Base-by-base conservation (phyloP, 352 stramenopile species). In the Peronosclerospora sorghi region DNA sequence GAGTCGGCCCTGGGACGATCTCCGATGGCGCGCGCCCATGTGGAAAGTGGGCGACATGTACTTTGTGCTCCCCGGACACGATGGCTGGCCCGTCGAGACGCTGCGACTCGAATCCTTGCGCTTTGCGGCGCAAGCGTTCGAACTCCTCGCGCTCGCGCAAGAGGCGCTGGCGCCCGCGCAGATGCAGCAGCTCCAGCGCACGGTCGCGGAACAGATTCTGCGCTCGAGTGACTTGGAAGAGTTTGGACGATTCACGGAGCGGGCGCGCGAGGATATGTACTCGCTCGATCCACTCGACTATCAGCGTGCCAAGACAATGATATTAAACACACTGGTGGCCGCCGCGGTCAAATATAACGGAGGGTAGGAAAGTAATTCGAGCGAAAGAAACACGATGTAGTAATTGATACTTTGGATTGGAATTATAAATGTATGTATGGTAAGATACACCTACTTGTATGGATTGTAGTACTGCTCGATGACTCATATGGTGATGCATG, bases 41-140 rank as follows among this genome's bases (percentile, higher is more conserved):
- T 88, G 76, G 76, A 76, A 79, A 30, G 76, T 86, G 0, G 76
- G 76, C 2, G 76, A 88, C 36, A 88, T 88, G 76, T 88, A 88
- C 51, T 88, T 88, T 49, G 76, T 88, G 28, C 56, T 88, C 0
- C 76, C 76, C 7, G 76, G 76, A 1, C 48, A 45, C 0, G 71
- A 86, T 38, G 76, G 76, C 0, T 62, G 43, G 36, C 76, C 76
- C 1, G 63, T 88, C 10, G 76, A 84, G 59, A 86, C 73, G 17
- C 54, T 89, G 5, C 69, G 76, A 8, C 62, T 84, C 39, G 76
- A 89, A 40, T 68, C 66, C 1, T 49, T 89, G 41, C 76, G 76
- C 13, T 77, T 83, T 41, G 73, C 73, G 0, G 50, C 79, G 6
- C 76, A 89, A 53, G 64, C 51, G 12, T 86, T 77, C 21, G 76